phyloP scores from a whole-genome alignment of 2,329 filamentous ascomycete species.

The Fusarium ambrosium region DNA sequence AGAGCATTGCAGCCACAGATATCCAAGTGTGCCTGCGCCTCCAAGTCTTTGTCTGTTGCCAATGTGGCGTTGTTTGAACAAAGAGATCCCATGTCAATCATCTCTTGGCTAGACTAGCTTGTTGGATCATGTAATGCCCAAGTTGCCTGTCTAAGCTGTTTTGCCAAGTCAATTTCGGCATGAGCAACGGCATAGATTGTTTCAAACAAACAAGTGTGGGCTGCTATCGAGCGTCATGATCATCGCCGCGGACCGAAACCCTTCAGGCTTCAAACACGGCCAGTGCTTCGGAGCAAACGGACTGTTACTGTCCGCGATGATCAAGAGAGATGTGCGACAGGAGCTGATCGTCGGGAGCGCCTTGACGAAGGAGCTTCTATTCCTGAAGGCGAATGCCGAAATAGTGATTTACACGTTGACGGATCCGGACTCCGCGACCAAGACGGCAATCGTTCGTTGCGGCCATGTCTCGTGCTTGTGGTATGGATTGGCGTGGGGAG shows the following conservation, averaged over 20 bases:
- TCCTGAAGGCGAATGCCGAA: conserved; percentile 21
- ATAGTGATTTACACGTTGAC: conserved; percentile 35
- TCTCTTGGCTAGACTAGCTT: neutral
- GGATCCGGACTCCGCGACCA: conserved; percentile 17
- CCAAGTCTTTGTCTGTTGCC: conserved; percentile 33
- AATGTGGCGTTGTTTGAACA: conserved; percentile 19
- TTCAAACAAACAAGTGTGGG: conserved; percentile 35
- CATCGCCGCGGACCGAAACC: conserved; percentile 1
- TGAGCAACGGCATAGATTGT: conserved; percentile 20
- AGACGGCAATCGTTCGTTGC: conserved; percentile 15
- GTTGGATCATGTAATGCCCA: neutral
- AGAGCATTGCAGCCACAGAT: conserved; percentile 24
- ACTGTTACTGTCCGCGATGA: neutral
- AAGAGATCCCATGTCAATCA: conserved; percentile 9
- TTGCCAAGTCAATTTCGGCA: neutral
- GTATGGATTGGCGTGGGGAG: conserved; percentile 43
- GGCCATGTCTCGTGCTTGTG: conserved; percentile 18
- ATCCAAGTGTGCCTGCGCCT: conserved; percentile 7
- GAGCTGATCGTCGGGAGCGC: neutral
- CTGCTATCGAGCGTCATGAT: conserved; percentile 9
- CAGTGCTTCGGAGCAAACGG: neutral
- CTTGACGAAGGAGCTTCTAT: conserved; percentile 13
- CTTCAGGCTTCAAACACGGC: neutral
- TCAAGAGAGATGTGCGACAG: conserved; percentile 7
- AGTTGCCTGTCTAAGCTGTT: neutral